These are phyloP conservation scores for Babesia caballi DNA, from an alignment of 169 alveolate species.

Conservation along the genomic window DNA sequence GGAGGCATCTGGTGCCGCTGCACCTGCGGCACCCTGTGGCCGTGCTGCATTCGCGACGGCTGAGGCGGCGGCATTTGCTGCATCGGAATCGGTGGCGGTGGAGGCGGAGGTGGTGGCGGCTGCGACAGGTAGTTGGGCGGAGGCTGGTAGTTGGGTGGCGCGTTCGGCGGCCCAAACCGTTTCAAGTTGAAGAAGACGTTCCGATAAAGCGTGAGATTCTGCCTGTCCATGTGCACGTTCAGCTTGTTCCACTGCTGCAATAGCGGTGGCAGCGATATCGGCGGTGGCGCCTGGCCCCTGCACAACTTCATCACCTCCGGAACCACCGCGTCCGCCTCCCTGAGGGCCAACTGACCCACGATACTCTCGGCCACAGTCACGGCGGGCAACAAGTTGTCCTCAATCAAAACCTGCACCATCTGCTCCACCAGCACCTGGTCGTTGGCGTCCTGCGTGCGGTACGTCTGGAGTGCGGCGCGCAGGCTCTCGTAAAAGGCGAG, in stretches of 20 bases:
- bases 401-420: conserved; percentile 83
- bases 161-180: neutral
- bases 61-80: neutral
- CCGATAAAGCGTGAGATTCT: conserved; percentile 20
- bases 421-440: conserved; percentile 85
- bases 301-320: conserved; percentile 24
- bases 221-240: conserved; percentile 27
- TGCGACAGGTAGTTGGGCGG: neutral
- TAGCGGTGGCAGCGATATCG: conserved; percentile 50
- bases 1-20: neutral
- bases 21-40: too few species aligned
- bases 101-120: neutral
- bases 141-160: too few species aligned
- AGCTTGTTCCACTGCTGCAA: conserved; percentile 48
- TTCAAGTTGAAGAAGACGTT: conserved; percentile 10
- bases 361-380: conserved; percentile 90
- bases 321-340: conserved; percentile 74
- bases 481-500: conserved; percentile 87
- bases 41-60: too few species aligned
- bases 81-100: neutral
- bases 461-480: conserved; percentile 80
- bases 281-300: neutral
- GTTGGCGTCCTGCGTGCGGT: conserved; percentile 81
- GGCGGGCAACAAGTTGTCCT: conserved; percentile 93
- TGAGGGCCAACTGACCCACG: conserved; percentile 90